Evolutionary conservation across 2,329 filamentous ascomycete genomes (phyloP), one percentile per base, ranked within the genome.

Genomic region (Immersiporthe knoxdaviesiana): DNA sequence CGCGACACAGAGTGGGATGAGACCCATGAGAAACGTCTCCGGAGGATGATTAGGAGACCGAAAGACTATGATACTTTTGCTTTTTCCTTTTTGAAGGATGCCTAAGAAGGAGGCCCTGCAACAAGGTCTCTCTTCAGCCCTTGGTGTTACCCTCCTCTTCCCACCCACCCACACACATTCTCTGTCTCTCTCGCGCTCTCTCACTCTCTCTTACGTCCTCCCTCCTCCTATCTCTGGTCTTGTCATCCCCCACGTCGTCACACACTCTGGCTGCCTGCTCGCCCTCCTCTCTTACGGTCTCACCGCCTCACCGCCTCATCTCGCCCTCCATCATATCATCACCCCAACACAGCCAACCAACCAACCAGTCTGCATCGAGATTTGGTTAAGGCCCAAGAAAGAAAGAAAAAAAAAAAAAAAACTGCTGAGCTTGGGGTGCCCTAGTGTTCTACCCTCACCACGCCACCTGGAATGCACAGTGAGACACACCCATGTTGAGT

Each of bases 241-340:
- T 59, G 66, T 66, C 66, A 65, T 70, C 69, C 69, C 67, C 63
- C 67, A 65, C 64, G 58, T 44, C 52, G 18, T 44, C 54, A 35
- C 56, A 37, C 27, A 11, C 24, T 27, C n/a, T 62, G 32, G 32
- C 60, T 60, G 61, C 16, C 14, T 52, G 54, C 65, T 58, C 56
- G 59, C 64, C 62, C 54, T 47, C 68, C 63, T 12, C 11, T 12
- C 61, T 65, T 64, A 61, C 69, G 65, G 47, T 16, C 50, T 72
- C 68, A 68, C 68, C 68, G 63, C 65, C 68, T 72, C 70, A 66
- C 65, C 70, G 72, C 70, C 69, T 72, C 67, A 54, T 65, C 66
- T 61, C 60, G 61, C 56, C 66, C 56, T 71, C 66, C 69, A 65
- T 66, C 69, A 66, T 65, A 67, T 67, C 58, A 47, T 47, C 21